Base-by-base conservation (phyloP, 1,284 basidiomycete species). In the Apiotrichum laibachii region DNA sequence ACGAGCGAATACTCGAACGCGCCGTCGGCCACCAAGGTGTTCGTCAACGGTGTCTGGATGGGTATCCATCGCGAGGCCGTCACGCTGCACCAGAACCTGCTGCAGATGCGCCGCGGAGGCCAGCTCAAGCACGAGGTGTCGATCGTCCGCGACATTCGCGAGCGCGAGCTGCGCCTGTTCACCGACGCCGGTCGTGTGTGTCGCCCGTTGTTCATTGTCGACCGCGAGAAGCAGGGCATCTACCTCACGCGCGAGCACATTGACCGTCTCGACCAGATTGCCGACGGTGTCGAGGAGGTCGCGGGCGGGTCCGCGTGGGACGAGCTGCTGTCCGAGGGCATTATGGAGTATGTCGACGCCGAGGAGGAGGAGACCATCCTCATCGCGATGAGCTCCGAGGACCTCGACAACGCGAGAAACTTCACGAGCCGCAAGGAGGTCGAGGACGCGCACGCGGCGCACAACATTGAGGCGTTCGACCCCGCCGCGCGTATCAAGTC, bases 21-120 rank as follows among this genome's bases (percentile, higher is more conserved):
- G 18, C 82, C 87, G 19, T 86, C 86, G 15, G 90, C 88, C 59
- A 98, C 95, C 39, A 99, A 99, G 80, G 92, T 99, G 42, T 99
- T 99, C 77, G 92, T 99, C 64, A 99, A 99, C 71, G 96, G 96
- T 73, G 93, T 98, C 12, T 99, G 96, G 96, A 92, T 97, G 85
- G 96, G 96, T 66, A 92, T 98, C n/a, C 94, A 98, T 79, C 89
- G 93, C 60, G 90, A 98, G 69, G 91, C 95, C 18, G 88, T 88
- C 50, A 89, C 91, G 68, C 82, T 99, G 55, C 91, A 98, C 64
- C 88, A 89, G 72, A 97, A 94, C 22, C 85, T 99, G 73, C 89
- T 94, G 76, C 88, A 90, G 69, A 84, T 99, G 65, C 86, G 96
- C 63, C 83, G 96, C 67, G 93, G 91, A 75, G 92, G 96, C 67